Evolutionary conservation across 768 basidiomycete genomes (phyloP).

Genomic region (Lentinula edodes): DNA sequence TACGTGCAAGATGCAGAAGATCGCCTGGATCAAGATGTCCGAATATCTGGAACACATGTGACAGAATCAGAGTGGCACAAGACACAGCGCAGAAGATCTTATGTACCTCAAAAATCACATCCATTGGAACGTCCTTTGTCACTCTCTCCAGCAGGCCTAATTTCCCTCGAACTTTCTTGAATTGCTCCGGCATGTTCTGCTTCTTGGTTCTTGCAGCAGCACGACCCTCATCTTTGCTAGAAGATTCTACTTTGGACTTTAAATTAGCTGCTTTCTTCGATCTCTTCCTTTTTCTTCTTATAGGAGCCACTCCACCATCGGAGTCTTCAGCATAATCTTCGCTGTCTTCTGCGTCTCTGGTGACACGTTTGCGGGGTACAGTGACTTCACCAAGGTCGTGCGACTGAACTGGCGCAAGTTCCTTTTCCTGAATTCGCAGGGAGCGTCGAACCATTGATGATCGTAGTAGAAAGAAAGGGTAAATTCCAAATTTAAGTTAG

Average conservation of each 20-base stretch:
- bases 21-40: constrained; percentile 44
- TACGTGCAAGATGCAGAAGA: constrained; percentile 44
- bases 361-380: background rate
- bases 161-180: constrained; percentile 2
- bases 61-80: background rate
- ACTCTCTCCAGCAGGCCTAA: background rate
- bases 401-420: background rate
- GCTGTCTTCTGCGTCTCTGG: background rate
- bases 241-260: background rate
- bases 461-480: too few relatives aligned
- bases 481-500: too few relatives aligned
- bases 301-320: background rate
- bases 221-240: background rate
- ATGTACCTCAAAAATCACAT: constrained; percentile 1
- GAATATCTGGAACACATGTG: constrained; percentile 36
- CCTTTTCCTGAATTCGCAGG: background rate
- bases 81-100: background rate
- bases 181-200: background rate
- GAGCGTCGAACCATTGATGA: background rate
- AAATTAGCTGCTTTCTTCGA: background rate
- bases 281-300: background rate
- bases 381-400: background rate
- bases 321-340: background rate
- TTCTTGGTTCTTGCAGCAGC: background rate
- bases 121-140: background rate